Evolutionary conservation across 1,284 basidiomycete genomes (phyloP), one percentile per base, ranked within the genome.

Genomic region (Apiotrichum sp.): DNA sequence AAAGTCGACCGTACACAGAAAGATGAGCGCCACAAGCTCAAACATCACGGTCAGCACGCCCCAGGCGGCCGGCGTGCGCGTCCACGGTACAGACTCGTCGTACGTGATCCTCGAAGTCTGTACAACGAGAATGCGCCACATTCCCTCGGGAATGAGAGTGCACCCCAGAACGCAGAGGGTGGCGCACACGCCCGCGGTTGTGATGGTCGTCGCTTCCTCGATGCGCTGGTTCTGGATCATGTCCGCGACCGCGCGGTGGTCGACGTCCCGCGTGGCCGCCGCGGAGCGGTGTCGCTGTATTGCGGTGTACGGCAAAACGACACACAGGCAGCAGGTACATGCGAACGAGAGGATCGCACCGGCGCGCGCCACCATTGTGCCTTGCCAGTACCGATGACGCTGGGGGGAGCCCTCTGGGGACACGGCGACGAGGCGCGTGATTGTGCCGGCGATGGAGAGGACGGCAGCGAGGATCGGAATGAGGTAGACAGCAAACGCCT

Each of bases 201-300:
- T 46, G 32, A 34, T 11, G 13, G 6, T 9, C 32, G 38, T 40
- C 3, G 9, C 22, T 3, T 49, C 22, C 10, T 31, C 36, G 9
- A 49, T 16, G 29, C 22, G 35, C 22, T 16, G 35, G n/a, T 40
- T 38, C 22, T 22, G 35, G 22, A 49, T n/a, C 36, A 49, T 49
- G 47, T 16, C 47, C 22, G 47, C 47, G 36, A 49, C 47, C 14
- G 47, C 47, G 5, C 22, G 29, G 13, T 49, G 47, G 47, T 49
- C 47, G 36, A 49, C 22, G 11, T 38, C 36, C 11, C 10, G 3
- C 35, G 31, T 5, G 35, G 10, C 6, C 4, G 5, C 16, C 35
- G 10, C 35, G 22, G 22, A 11, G 5, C n/a, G 13, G 47, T 8
- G 22, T 9, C 47, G 47, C 14, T 8, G 8, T 16, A 16, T 22